Percentiles rank a stretch among this genome's conserved stretches.
Conservation (phyloP, 2,329 filamentous ascomycete species). For the Massarina eburnea region DNA sequence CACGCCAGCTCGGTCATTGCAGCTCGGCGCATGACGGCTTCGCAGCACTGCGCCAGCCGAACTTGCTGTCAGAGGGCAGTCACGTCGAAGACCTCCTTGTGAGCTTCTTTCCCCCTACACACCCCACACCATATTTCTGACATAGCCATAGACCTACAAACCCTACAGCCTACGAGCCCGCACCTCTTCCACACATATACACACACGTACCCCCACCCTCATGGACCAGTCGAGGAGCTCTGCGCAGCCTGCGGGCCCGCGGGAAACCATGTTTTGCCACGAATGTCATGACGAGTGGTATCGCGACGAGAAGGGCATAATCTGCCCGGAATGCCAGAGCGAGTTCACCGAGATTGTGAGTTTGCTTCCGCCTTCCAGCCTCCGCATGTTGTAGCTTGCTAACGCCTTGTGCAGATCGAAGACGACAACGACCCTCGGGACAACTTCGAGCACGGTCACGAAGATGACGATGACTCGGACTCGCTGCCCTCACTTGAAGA, state of each 20-base stretch:
- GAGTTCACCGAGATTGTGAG: slow-evolving; percentile 87
- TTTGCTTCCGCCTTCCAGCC: slow-evolving; percentile 17
- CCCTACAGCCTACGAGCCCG: background rate
- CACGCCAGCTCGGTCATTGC: slow-evolving; percentile 17
- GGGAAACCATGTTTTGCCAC: slow-evolving; percentile 84
- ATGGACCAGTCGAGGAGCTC: slow-evolving; percentile 27
- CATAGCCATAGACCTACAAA: background rate
- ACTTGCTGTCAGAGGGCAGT: slow-evolving; percentile 12
- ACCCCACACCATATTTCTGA: slow-evolving; percentile 1
- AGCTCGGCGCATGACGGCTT: slow-evolving; percentile 28
- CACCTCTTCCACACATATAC: slow-evolving; percentile 2
- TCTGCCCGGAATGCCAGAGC: slow-evolving; percentile 74
- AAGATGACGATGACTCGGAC: slow-evolving; percentile 33
- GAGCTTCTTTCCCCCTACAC: slow-evolving; percentile 9
- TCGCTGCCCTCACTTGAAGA: slow-evolving; percentile 32
- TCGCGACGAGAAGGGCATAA: slow-evolving; percentile 66
- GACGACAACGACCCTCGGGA: slow-evolving; percentile 65
- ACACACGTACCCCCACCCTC: slow-evolving; percentile 5
- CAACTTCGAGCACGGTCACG: slow-evolving; percentile 17
- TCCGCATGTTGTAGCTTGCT: slow-evolving; percentile 14
- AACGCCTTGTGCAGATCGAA: slow-evolving; percentile 45
- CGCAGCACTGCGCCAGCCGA: slow-evolving; percentile 8
- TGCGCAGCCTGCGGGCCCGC: slow-evolving; percentile 26
- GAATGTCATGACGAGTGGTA: slow-evolving; percentile 81
- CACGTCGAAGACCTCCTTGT: slow-evolving; percentile 12